Base-by-base conservation (phyloP, 1,284 basidiomycete species). In the Ustilago bromivora region DNA sequence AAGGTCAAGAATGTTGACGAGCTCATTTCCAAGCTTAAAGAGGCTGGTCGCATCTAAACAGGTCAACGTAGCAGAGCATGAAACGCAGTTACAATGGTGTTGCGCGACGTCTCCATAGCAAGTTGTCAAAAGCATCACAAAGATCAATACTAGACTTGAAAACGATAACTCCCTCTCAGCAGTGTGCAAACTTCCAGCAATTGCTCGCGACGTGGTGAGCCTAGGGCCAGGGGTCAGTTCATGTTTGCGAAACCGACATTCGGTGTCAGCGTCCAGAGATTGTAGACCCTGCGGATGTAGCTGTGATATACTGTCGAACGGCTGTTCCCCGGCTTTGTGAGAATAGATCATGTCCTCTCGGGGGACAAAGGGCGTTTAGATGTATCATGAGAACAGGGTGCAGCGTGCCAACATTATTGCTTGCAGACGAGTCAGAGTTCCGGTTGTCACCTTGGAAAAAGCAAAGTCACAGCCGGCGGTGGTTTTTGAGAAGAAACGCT, bases 1-100 rank as follows among this genome's bases (percentile, higher is more conserved):
- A 99, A 98, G 90, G 95, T 93, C 57, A 91, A 90, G 71, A 92
- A 88, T 61, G 95, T 99, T 2, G 95, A 97, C 82, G 94, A 97
- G 87, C 89, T 99, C 28, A 90, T 98, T 11, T 89, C 89, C 49
- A 98, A 94, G 89, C 90, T 99, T 75, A 96, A 95, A 88, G 94
- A 94, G 82, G 94, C 92, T 52, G 96, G 96, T 13, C 90, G 96
- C 31, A 84, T 89, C 59, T 89, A 84, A 85, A 57, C 47, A 46
- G 17, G 53, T 19, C 15, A 19, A 31, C 28, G 28, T 31, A 11
- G 15, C 15, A 51, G 49, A 28, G 11, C 31, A 7, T 46, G 28
- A n/a, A 13, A 28, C 31, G 15, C 23, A 31, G 28, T 12, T 51
- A 51, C 23, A 51, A 51, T 28, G 31, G 15, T 19, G 28, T 13